A percentile compares a stretch with the other conserved stretches of the same genome.
Evolutionary conservation across 2,329 filamentous ascomycete genomes (phyloP).

Genomic region (Epicoccum nigrum): DNA sequence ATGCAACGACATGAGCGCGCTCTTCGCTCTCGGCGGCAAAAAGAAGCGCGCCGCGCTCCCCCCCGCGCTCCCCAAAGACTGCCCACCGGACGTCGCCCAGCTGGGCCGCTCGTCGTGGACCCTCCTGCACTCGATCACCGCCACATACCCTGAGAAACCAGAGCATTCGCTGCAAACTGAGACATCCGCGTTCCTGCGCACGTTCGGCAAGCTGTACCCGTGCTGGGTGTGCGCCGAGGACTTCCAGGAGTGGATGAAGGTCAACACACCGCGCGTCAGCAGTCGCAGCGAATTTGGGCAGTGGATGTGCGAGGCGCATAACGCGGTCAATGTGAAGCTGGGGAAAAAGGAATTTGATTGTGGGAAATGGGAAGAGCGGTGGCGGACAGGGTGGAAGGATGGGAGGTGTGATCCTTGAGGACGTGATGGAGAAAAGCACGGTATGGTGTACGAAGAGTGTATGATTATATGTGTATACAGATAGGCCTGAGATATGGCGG

Average conservation of each 20-base stretch:
- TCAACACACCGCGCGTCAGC: conserved; percentile 68
- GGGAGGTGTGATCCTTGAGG: conserved; percentile 64
- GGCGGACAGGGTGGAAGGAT: conserved; percentile 86
- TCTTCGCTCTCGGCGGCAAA: conserved; percentile 56
- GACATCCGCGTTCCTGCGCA: conserved; percentile 75
- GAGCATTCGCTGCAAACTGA: conserved; percentile 73
- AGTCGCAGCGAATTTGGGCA: conserved; percentile 72
- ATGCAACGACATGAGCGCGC: conserved; percentile 67
- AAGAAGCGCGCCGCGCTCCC: conserved; percentile 11
- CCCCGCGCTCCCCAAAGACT: conserved; percentile 64
- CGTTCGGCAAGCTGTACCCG: conserved; percentile 88
- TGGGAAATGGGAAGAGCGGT: conserved; percentile 87
- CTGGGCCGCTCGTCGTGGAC: conserved; percentile 93
- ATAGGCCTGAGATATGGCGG: neutral
- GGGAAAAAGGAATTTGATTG: conserved; percentile 94
- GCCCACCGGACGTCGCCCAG: conserved; percentile 86
- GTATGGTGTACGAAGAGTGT: conserved; percentile 2
- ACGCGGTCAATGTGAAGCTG: conserved; percentile 85
- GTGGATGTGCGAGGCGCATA: conserved; percentile 87
- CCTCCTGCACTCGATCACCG: conserved; percentile 88
- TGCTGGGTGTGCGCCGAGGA: conserved; percentile 96
- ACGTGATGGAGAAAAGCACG: neutral
- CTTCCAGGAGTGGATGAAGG: conserved; percentile 80
- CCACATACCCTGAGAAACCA: conserved; percentile 77
- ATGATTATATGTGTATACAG: conserved; percentile 6